Evolutionary conservation across 495 filamentous ascomycete species (phyloP).

Genomic region (Oidiodendron maius): DNA sequence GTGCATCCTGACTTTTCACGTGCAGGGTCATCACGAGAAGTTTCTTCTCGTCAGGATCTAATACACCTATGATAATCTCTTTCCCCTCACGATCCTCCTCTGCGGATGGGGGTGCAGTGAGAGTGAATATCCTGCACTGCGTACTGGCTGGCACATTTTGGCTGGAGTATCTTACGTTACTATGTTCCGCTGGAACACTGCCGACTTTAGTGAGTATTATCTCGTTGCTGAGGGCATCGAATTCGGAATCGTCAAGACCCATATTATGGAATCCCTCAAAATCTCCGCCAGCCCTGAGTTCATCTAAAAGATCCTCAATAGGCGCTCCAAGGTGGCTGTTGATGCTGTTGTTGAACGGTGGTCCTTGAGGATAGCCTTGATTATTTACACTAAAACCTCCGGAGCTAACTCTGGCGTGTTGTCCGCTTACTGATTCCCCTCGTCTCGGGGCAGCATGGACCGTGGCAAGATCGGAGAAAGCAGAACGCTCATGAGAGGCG

Average conservation of each 20-base stretch:
- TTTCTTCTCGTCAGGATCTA: conserved; percentile 59
- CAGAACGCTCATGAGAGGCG: conserved; percentile 63
- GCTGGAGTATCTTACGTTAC: conserved; percentile 49
- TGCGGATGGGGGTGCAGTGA: conserved; percentile 49
- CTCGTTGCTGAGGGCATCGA: conserved; percentile 65
- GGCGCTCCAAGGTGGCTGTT: conserved; percentile 57
- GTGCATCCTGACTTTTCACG: conserved; percentile 29
- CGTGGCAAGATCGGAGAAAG: conserved; percentile 64
- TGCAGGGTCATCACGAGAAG: conserved; percentile 62
- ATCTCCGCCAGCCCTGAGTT: conserved; percentile 52
- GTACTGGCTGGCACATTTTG: conserved; percentile 39
- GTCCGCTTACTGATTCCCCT: conserved; percentile 71
- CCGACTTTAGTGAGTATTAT: conserved; percentile 68
- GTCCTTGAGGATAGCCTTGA: conserved; percentile 16
- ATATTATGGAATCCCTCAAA: conserved; percentile 65
- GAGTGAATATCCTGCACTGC: conserved; percentile 57
- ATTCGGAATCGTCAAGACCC: conserved; percentile 63
- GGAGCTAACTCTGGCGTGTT: conserved; percentile 53
- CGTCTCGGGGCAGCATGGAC: conserved; percentile 40
- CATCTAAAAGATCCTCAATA: conserved; percentile 67
- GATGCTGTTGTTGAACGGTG: conserved; percentile 29
- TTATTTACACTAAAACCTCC: conserved; percentile 12
- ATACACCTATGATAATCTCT: conserved; percentile 60
- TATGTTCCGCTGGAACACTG: conserved; percentile 58
- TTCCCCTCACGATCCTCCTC: conserved; percentile 42